Evolutionary conservation across 345 rosid genomes (phyloP).

Genomic region (Gynandropsis gynandra): DNA sequence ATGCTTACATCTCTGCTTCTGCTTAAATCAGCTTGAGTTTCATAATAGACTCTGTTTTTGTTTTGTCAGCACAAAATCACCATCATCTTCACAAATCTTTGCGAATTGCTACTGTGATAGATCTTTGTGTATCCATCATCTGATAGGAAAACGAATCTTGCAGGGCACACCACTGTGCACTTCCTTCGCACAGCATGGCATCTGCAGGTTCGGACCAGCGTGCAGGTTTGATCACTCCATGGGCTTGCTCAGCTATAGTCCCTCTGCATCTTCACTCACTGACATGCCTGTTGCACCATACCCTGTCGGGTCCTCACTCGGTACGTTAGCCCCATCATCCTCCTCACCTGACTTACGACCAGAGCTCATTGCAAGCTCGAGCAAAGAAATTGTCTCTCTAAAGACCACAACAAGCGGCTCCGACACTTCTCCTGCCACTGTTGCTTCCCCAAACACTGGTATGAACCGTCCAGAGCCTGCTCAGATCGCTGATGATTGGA

Average conservation of each 20-base stretch:
- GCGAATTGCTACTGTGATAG: too few species aligned
- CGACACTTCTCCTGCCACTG: slow-evolving; percentile 30
- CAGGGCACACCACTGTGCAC: slow-evolving; percentile 66
- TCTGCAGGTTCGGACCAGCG: slow-evolving; percentile 60
- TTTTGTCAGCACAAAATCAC: too few species aligned
- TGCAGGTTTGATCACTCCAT: slow-evolving; percentile 83
- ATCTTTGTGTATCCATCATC: not conserved
- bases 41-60: too few species aligned
- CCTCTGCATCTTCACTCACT: slow-evolving; percentile 67
- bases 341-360: slow-evolving; percentile 38
- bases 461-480: slow-evolving; percentile 19
- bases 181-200: slow-evolving; percentile 53
- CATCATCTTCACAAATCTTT: too few species aligned
- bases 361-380: slow-evolving; percentile 44
- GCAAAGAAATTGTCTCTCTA: slow-evolving; percentile 30
- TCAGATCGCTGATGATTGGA: slow-evolving; percentile 16
- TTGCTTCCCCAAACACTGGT: slow-evolving; percentile 31
- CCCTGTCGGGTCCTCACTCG: slow-evolving; percentile 54
- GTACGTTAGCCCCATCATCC: slow-evolving; percentile 46
- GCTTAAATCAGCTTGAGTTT: too few species aligned
- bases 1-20: too few species aligned
- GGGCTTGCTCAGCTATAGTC: slow-evolving; percentile 50
- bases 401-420: slow-evolving; percentile 23
- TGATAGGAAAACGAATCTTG: slow-evolving; percentile 11
- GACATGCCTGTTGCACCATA: slow-evolving; percentile 73